Evolutionary conservation across 2,329 filamentous ascomycete species (phyloP).

Genomic region (Fusarium sp.): DNA sequence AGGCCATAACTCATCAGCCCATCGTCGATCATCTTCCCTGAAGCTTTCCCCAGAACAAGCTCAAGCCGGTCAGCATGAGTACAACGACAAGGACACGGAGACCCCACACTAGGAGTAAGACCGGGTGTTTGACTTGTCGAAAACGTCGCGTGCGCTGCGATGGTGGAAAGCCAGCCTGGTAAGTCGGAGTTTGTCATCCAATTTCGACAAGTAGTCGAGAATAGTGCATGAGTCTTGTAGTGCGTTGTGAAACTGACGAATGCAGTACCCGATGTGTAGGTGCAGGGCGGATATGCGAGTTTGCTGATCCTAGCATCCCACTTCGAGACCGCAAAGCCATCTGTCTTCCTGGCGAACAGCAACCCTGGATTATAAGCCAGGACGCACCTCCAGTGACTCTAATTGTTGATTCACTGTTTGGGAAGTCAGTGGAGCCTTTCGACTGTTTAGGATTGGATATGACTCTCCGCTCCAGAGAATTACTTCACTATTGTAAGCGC

Average conservation of each 20-base stretch:
- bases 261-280: constrained; percentile 29
- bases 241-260: not conserved
- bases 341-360: constrained; percentile 39
- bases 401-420: not conserved
- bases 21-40: not conserved
- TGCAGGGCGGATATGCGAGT: constrained; percentile 33
- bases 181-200: constrained; percentile 2
- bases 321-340: constrained; percentile 39
- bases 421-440: constrained; percentile 32
- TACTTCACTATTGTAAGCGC: constrained; percentile 43
- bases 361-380: constrained; percentile 31
- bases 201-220: not conserved
- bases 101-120: constrained; percentile 38
- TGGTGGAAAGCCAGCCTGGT: constrained; percentile 36
- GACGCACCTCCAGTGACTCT: not conserved
- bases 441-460: constrained; percentile 38
- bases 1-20: not conserved
- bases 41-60: not conserved
- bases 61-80: not conserved
- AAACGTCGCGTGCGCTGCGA: constrained; percentile 41
- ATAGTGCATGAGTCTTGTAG: not conserved
- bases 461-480: constrained; percentile 40
- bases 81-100: constrained; percentile 21
- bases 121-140: constrained; percentile 39
- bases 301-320: constrained; percentile 24